A percentile compares a stretch with the other conserved stretches of the same genome.
phyloP scores from a whole-genome alignment of 2,329 filamentous ascomycete genomes.

The Lecanicillium sp. region DNA sequence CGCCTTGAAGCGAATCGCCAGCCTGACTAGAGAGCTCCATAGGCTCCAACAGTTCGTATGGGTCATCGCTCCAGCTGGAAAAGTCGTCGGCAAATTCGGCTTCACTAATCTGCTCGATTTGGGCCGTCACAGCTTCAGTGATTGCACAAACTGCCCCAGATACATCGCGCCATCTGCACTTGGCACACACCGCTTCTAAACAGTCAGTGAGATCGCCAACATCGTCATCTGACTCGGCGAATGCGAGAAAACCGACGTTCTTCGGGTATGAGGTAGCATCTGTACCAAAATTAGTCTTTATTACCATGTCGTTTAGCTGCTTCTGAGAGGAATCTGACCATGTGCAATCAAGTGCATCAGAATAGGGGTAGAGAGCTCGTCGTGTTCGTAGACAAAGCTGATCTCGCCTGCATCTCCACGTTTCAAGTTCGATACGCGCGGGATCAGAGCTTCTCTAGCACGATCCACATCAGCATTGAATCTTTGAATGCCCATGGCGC shows the following conservation, averaged over 20 bases:
- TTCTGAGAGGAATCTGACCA: slow-evolving; percentile 1
- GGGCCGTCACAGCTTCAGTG: slow-evolving; percentile 22
- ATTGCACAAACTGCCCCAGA: slow-evolving; percentile 2
- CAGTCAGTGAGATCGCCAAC: background rate
- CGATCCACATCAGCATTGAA: slow-evolving; percentile 1
- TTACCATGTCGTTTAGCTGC: background rate
- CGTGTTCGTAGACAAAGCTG: slow-evolving; percentile 1
- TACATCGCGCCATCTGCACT: slow-evolving; percentile 2
- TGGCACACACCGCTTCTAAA: slow-evolving; percentile 2
- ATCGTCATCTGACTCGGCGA: background rate
- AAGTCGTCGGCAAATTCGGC: slow-evolving; percentile 17
- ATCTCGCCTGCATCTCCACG: slow-evolving; percentile 2
- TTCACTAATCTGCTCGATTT: slow-evolving; percentile 21
- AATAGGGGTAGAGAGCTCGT: background rate
- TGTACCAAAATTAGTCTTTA: background rate
- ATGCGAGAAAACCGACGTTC: slow-evolving; percentile 1
- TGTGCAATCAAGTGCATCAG: slow-evolving; percentile 5
- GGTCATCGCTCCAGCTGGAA: slow-evolving; percentile 9
- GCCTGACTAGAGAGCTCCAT: slow-evolving; percentile 23
- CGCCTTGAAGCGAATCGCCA: slow-evolving; percentile 17
- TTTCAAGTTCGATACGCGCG: background rate
- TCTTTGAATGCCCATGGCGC: background rate
- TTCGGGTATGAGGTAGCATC: slow-evolving; percentile 3
- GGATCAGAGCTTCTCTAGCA: background rate
- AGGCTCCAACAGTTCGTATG: slow-evolving; percentile 22